These are phyloP conservation scores for Gnetum montanum DNA, from an alignment of 75 land plant genomes.

Conservation along the genomic window DNA sequence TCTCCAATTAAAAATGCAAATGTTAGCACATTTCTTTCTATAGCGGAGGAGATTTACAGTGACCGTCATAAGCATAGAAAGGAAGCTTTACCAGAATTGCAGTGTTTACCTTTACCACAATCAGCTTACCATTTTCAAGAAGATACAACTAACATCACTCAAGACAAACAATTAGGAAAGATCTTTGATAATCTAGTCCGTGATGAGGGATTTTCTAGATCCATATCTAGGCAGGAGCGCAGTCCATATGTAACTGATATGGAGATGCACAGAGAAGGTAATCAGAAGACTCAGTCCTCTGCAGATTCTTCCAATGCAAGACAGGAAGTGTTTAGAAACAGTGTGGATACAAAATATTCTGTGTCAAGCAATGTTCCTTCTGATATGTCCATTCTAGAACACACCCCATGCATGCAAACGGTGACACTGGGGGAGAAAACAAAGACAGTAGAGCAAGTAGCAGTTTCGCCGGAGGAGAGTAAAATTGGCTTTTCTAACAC, in stretches of 20 bases:
- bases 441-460: too few relatives aligned
- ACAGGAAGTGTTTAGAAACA: slow-evolving; percentile 1
- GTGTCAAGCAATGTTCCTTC: too few relatives aligned
- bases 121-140: not conserved
- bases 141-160: not conserved
- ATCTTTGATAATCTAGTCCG: too few relatives aligned
- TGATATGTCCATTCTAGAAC: too few relatives aligned
- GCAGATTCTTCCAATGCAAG: not conserved
- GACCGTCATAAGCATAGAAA: not conserved
- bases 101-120: not conserved
- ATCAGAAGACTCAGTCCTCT: not conserved
- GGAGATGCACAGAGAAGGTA: not conserved
- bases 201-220: not conserved
- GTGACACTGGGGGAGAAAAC: too few relatives aligned
- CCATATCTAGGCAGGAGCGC: not conserved
- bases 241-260: not conserved
- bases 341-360: too few relatives aligned
- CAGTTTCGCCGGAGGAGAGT: too few relatives aligned
- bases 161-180: too few relatives aligned
- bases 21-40: not conserved
- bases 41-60: not conserved
- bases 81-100: not conserved
- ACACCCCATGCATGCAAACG: too few relatives aligned
- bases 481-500: too few relatives aligned
- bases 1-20: not conserved